These are phyloP conservation scores for Sclerospora graminicola DNA, from an alignment of 352 stramenopile species.

Conservation along the genomic window DNA sequence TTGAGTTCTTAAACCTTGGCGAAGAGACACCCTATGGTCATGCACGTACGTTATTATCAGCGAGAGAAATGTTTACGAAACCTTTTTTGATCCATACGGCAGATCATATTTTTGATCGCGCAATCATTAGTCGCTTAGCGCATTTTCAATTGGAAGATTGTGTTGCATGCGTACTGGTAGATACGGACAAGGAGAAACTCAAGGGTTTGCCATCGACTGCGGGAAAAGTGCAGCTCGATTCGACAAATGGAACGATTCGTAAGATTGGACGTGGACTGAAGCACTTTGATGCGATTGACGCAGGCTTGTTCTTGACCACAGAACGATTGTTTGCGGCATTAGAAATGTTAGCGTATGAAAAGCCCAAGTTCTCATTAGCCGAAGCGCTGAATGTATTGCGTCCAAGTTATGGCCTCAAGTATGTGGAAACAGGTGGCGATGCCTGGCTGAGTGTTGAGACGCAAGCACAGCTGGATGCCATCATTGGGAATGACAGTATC, in stretches of 20 bases:
- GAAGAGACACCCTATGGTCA: conserved; percentile 67
- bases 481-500: conserved; percentile 47
- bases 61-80: conserved; percentile 67
- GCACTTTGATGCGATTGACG: conserved; percentile 69
- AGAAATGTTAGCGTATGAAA: conserved; percentile 78
- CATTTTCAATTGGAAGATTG: conserved; percentile 63
- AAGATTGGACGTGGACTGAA: conserved; percentile 63
- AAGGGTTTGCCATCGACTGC: conserved; percentile 48
- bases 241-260: conserved; percentile 33
- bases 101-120: conserved; percentile 78
- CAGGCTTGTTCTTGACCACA: conserved; percentile 65
- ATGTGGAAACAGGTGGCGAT: conserved; percentile 45
- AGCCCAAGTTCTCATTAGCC: conserved; percentile 75
- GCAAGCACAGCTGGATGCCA: conserved; percentile 48
- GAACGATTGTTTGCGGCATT: conserved; percentile 61
- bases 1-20: conserved; percentile 79
- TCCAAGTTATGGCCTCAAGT: conserved; percentile 68
- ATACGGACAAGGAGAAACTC: conserved; percentile 53
- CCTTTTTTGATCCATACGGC: conserved; percentile 81
- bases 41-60: conserved; percentile 61
- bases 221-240: conserved; percentile 53
- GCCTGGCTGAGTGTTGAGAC: conserved; percentile 78
- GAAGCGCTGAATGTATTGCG: conserved; percentile 75
- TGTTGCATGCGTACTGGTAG: conserved; percentile 66
- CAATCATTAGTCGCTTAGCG: conserved; percentile 53